Evolutionary conservation across 495 filamentous ascomycete genomes (phyloP).

Genomic region (Aeminium ludgeri): DNA sequence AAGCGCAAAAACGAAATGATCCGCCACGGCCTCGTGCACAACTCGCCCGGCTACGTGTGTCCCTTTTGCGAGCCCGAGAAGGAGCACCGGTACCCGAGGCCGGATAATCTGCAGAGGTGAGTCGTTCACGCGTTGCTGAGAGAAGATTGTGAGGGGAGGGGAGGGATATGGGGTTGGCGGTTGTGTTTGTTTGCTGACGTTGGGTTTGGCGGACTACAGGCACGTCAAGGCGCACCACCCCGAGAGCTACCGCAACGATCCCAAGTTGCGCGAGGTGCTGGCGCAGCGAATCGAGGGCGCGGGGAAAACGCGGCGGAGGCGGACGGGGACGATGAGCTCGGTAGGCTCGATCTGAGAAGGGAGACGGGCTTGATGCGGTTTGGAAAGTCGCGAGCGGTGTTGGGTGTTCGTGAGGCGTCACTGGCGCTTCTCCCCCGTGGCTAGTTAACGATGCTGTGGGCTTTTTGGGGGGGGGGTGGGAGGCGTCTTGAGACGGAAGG

Average conservation of each 20-base stretch:
- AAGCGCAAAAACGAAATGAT: constrained; percentile 99
- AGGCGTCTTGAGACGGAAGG: too few relatives aligned
- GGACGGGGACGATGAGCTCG: too few relatives aligned
- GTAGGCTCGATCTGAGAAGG: too few relatives aligned
- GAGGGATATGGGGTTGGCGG: too few relatives aligned
- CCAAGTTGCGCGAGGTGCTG: constrained; percentile 59
- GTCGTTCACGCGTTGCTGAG: constrained; percentile 1
- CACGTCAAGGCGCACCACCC: constrained; percentile 79
- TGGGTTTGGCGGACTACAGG: too few relatives aligned
- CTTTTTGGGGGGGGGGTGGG: too few relatives aligned
- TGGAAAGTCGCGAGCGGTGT: too few relatives aligned
- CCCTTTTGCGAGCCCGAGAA: constrained; percentile 91
- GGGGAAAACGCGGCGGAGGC: constrained; percentile 61
- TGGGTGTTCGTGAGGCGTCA: too few relatives aligned
- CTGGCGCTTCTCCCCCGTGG: too few relatives aligned
- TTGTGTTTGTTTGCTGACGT: too few relatives aligned
- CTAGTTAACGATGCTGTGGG: too few relatives aligned
- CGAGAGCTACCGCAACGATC: constrained; percentile 76
- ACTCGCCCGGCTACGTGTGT: constrained; percentile 91
- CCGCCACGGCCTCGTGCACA: constrained; percentile 84
- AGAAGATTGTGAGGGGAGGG: background rate
- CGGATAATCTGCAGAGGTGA: constrained; percentile 92
- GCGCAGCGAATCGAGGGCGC: constrained; percentile 73
- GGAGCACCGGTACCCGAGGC: constrained; percentile 91
- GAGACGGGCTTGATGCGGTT: too few relatives aligned